Evolutionary conservation across 169 alveolate species (phyloP).

Genomic region (Amoebophrya sp.): DNA sequence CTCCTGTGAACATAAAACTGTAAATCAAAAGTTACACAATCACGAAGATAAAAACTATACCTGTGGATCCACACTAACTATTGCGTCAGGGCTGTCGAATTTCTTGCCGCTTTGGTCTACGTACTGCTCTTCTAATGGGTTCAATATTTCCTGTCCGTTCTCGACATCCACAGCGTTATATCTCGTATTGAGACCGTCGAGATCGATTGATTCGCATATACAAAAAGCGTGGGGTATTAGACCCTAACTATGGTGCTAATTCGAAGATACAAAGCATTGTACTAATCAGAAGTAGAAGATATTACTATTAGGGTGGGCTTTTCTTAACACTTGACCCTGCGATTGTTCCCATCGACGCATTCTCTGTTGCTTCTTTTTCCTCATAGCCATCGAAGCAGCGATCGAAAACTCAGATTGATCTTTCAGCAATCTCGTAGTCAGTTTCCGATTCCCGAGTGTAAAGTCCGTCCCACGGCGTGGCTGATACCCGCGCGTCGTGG

Average conservation of each 20-base stretch:
- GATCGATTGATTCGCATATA: background rate
- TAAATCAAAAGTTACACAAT: too few species aligned
- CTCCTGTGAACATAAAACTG: too few species aligned
- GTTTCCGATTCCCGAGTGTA: background rate
- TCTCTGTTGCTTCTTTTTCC: background rate
- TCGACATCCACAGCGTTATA: background rate
- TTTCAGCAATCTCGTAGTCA: background rate
- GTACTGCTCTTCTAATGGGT: background rate
- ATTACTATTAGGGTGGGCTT: too few species aligned
- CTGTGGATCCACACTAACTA: background rate
- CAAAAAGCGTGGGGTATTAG: background rate
- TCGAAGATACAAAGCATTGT: too few species aligned
- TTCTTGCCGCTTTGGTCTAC: background rate
- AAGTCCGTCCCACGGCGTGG: background rate
- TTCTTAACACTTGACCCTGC: too few species aligned
- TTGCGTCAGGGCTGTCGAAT: background rate
- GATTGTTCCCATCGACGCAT: background rate
- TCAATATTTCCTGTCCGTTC: background rate
- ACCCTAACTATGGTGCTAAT: background rate
- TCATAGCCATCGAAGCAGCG: background rate
- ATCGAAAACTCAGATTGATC: too few species aligned
- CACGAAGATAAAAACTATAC: too few species aligned
- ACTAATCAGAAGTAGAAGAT: too few species aligned
- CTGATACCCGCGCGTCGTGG: background rate
- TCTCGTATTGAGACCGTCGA: background rate